Evolutionary conservation across 495 filamentous ascomycete species (phyloP), one percentile per base, ranked within the genome.

Genomic region (Annulohypoxylon moriforme): DNA sequence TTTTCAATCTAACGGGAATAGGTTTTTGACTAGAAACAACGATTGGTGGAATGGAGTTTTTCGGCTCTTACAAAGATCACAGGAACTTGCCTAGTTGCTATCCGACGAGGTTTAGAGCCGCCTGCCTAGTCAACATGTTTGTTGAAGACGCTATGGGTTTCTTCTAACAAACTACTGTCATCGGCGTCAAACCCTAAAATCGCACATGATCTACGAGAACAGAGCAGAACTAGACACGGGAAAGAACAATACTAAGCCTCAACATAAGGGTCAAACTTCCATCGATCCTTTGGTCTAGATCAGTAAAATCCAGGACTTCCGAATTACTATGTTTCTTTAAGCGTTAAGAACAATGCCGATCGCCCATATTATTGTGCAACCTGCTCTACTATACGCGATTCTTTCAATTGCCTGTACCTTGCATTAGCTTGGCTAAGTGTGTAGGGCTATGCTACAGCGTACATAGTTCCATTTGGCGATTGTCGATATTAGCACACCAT

Each of bases 321-420:
- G 46, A 56, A 64, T 24, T 25, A 57, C 33, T 62, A 7, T 44
- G 4, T 34, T 40, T 56, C 9, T 42, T 25, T 25, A 67, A 61
- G 66, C 64, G 55, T 38, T 53, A 49, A 38, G 47, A 13, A 34
- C 20, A 24, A 53, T 69, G 62, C 24, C 60, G 60, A 73, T 67
- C 42, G 24, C 58, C 52, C 40, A 70, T 60, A 67, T 20, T 25
- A 16, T 36, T 52, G 36, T 65, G 13, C 40, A 16, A 20, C 20
- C 49, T 53, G 49, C 25, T 20, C 47, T 31, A 49, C 16, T 4
- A 44, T 49, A 65, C 50, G 47, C 31, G n/a, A 60, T 50, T 58
- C 52, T 50, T 55, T 31, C 61, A 20, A 49, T 44, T 52, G 60
- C 50, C 63, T 56, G 71, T 74, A 74, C 71, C 71, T 74, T 73